Conservation (phyloP, 768 basidiomycete genomes). For the Filobasidium floriforme region DNA sequence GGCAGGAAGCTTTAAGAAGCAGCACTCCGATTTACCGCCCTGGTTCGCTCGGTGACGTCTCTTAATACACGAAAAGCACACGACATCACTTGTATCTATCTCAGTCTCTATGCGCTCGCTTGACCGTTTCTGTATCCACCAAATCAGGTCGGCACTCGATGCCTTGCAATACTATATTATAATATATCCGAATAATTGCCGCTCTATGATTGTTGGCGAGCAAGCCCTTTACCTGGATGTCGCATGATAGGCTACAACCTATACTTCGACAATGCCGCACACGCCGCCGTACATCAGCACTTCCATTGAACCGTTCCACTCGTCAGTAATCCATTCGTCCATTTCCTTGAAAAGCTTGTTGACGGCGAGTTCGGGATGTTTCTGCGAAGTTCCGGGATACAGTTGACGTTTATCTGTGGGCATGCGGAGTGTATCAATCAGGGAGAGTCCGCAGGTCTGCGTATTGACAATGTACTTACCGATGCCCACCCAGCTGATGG, state of each 20-base stretch:
- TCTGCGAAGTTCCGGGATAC: conserved; percentile 33
- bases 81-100: no score
- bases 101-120: no score
- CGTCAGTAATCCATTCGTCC: conserved; percentile 65
- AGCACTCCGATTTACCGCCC: no score
- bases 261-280: conserved; percentile 27
- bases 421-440: background rate
- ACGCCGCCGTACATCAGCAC: conserved; percentile 37
- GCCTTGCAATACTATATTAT: no score
- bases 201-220: no score
- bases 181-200: no score
- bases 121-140: no score
- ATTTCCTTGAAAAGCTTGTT: conserved; percentile 68
- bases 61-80: no score
- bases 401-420: conserved; percentile 50
- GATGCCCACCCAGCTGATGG: conserved; percentile 70
- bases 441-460: background rate
- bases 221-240: no score
- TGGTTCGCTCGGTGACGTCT: no score
- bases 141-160: no score
- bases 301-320: conserved; percentile 41
- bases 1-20: no score
- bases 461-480: conserved; percentile 58
- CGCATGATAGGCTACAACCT: background rate
- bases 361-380: conserved; percentile 46